These are phyloP conservation scores for Tillandsia fasciculata DNA, from an alignment of 176 grass and related monocot species.

Conservation along the genomic window DNA sequence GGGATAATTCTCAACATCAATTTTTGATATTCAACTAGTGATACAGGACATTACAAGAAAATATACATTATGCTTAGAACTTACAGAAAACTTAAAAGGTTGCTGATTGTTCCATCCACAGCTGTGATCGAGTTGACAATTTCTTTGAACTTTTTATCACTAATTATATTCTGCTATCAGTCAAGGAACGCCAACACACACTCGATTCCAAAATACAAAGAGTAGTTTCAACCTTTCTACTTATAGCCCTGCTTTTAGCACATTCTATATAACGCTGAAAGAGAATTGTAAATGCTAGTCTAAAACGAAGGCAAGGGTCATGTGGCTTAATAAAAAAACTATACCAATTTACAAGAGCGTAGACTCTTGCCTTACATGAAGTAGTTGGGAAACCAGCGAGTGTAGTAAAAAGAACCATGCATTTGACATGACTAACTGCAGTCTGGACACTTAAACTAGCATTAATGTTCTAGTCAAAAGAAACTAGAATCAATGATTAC, in stretches of 20 bases:
- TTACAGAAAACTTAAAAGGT: constrained; percentile 75
- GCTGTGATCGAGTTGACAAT: constrained; percentile 54
- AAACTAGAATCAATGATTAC: too few relatives aligned
- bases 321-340: too few relatives aligned
- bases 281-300: neutral
- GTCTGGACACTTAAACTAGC: neutral
- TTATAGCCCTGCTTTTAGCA: neutral
- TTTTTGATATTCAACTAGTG: constrained; percentile 4
- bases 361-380: too few relatives aligned
- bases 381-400: too few relatives aligned
- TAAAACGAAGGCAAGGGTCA: too few relatives aligned
- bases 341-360: too few relatives aligned
- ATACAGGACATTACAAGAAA: constrained; percentile 11
- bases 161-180: constrained; percentile 50
- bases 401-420: too few relatives aligned
- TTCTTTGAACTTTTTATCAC: constrained; percentile 62
- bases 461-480: neutral
- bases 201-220: neutral
- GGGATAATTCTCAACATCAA: constrained; percentile 13
- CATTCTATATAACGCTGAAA: neutral
- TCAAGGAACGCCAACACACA: constrained; percentile 7
- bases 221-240: neutral
- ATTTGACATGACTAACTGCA: neutral
- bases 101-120: constrained; percentile 56
- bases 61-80: constrained; percentile 24